Percentiles rank a stretch among this genome's conserved stretches.
phyloP scores from a whole-genome alignment of 2,329 filamentous ascomycete genomes.

The Aspergillus melleus region DNA sequence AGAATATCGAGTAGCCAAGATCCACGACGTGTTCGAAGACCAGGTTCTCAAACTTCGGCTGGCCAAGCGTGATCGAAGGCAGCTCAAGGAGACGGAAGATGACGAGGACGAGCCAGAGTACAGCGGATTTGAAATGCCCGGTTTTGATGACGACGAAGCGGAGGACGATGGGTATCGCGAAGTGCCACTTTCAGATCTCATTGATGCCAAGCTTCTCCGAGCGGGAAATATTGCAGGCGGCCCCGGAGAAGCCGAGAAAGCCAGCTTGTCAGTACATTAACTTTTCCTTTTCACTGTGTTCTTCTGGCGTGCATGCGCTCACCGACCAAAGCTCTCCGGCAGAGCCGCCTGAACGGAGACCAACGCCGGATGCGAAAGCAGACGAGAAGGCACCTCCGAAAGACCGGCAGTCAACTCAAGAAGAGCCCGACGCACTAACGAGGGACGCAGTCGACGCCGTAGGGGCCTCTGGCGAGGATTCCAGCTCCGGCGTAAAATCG shows the following conservation, averaged over 20 bases:
- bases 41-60: slow-evolving; percentile 62
- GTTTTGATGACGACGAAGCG: slow-evolving; percentile 55
- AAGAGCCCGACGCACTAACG: not conserved
- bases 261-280: slow-evolving; percentile 42
- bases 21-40: slow-evolving; percentile 58
- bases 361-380: slow-evolving; percentile 11
- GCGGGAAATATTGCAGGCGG: slow-evolving; percentile 34
- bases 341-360: slow-evolving; percentile 25
- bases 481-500: slow-evolving; percentile 17
- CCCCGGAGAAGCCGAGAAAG: slow-evolving; percentile 29
- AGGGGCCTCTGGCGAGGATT: not conserved
- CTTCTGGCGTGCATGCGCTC: slow-evolving; percentile 26
- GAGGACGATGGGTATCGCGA: slow-evolving; percentile 63
- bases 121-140: slow-evolving; percentile 73
- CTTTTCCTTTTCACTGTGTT: slow-evolving; percentile 23
- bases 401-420: slow-evolving; percentile 1
- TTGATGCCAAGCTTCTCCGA: slow-evolving; percentile 66
- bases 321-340: slow-evolving; percentile 31
- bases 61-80: slow-evolving; percentile 66
- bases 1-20: slow-evolving; percentile 64
- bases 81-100: slow-evolving; percentile 46
- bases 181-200: slow-evolving; percentile 62
- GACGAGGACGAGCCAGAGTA: slow-evolving; percentile 71
- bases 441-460: not conserved
- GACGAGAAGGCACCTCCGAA: slow-evolving; percentile 1